Conservation (phyloP, 106 monocot species). For the Allium cepa region DNA sequence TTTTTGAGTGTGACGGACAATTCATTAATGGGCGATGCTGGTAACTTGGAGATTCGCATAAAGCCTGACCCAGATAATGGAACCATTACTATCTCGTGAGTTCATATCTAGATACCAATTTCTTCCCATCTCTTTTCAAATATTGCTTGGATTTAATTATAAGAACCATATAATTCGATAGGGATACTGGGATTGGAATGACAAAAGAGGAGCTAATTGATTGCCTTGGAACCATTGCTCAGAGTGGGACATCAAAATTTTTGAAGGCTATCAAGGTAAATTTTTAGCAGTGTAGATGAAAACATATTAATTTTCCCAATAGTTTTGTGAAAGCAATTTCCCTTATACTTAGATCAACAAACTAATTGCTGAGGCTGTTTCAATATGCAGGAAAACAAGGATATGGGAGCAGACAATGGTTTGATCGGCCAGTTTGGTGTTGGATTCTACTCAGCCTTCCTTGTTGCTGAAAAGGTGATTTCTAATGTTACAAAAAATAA, state of each 20-base stretch:
- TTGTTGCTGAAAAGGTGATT: conserved; percentile 83
- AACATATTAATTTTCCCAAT: no score
- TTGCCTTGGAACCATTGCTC: conserved; percentile 98
- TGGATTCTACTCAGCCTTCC: conserved; percentile 99
- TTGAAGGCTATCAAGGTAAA: conserved; percentile 82
- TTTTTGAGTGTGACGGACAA: conserved; percentile 92
- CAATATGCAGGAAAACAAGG: conserved; percentile 74
- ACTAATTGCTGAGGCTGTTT: no score
- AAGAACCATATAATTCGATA: conserved; percentile 8
- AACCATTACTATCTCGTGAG: conserved; percentile 77
- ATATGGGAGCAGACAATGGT: conserved; percentile 87
- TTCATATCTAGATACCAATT: no score
- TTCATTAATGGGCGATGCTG: conserved; percentile 67
- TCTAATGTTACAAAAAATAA: background rate
- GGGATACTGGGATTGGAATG: conserved; percentile 99
- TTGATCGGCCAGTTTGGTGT: conserved; percentile 99
- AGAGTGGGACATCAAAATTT: conserved; percentile 97
- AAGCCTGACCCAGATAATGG: conserved; percentile 93
- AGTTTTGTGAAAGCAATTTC: background rate
- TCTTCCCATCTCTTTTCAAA: background rate
- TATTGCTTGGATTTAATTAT: background rate
- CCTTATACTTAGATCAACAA: background rate
- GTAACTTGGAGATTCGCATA: conserved; percentile 83
- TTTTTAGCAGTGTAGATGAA: background rate
- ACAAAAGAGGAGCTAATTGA: conserved; percentile 89